phyloP scores from a whole-genome alignment of 768 basidiomycete species.

The Phylloporus rhodoxanthus region DNA sequence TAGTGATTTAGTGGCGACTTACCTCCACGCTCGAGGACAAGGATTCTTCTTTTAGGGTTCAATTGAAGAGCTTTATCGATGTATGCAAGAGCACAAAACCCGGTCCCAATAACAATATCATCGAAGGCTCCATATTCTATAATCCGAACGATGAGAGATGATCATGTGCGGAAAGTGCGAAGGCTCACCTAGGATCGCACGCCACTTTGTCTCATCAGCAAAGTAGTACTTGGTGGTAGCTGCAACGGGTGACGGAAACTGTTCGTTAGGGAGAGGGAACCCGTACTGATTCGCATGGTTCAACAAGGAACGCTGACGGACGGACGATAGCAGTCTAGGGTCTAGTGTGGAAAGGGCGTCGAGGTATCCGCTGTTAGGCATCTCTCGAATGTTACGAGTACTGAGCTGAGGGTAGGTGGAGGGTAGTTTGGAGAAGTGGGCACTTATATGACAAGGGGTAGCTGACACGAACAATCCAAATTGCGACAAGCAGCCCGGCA shows the following conservation, averaged over 20 bases:
- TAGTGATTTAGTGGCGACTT: not conserved
- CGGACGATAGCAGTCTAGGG: not conserved
- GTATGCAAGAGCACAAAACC: slow-evolving; percentile 16
- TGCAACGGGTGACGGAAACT: not conserved
- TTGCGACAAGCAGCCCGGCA: not conserved
- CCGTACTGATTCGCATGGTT: slow-evolving; percentile 4
- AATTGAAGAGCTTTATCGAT: slow-evolving; percentile 12
- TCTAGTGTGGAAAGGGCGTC: not conserved
- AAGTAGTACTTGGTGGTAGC: slow-evolving; percentile 7
- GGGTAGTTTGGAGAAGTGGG: not conserved
- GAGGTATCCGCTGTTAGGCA: not conserved
- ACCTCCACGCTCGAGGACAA: slow-evolving; percentile 15
- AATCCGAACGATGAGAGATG: not conserved
- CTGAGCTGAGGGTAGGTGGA: not conserved
- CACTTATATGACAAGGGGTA: not conserved
- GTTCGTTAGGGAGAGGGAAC: slow-evolving; percentile 4
- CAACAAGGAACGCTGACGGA: not conserved
- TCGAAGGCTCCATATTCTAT: slow-evolving; percentile 7
- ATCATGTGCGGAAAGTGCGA: too few relatives aligned
- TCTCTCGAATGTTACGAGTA: not conserved
- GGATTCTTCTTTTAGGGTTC: slow-evolving; percentile 12
- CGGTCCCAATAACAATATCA: slow-evolving; percentile 9
- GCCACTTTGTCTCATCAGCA: slow-evolving; percentile 2
- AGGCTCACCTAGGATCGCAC: slow-evolving; percentile 1
- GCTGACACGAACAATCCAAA: not conserved